phyloP scores from a whole-genome alignment of 139 green algal genomes.

The Micractinium sp. region DNA sequence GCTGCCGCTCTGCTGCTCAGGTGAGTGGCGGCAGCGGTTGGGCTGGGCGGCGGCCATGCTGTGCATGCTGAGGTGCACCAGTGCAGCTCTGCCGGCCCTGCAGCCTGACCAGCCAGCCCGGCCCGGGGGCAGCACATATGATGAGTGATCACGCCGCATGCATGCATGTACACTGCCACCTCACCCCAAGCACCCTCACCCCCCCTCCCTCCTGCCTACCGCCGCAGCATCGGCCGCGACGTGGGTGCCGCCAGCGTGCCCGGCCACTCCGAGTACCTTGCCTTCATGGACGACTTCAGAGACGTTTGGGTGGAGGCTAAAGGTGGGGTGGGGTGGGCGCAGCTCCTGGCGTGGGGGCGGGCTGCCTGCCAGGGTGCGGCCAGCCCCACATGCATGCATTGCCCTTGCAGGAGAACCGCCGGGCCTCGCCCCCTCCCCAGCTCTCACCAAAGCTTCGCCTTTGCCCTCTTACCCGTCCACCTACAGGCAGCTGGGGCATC shows the following conservation, averaged over 20 bases:
- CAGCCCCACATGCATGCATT: too few species aligned
- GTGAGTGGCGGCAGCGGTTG: too few species aligned
- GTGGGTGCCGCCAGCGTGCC: conserved; percentile 6
- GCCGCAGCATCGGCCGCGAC: background rate
- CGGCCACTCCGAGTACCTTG: conserved; percentile 26
- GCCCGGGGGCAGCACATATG: background rate
- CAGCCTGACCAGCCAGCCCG: background rate
- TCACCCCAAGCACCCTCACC: background rate
- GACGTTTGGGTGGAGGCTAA: conserved; percentile 22
- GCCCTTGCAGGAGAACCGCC: too few species aligned
- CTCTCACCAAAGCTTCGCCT: too few species aligned
- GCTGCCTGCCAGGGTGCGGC: too few species aligned
- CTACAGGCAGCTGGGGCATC: conserved; percentile 22
- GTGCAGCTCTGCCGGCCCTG: background rate
- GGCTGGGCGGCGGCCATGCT: too few species aligned
- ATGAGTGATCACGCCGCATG: background rate
- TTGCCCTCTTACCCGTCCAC: too few species aligned
- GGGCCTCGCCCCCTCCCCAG: too few species aligned
- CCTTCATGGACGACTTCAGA: conserved; percentile 32
- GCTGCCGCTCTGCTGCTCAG: conserved; percentile 30
- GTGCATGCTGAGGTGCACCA: background rate
- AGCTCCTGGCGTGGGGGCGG: too few species aligned
- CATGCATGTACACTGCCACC: too few species aligned
- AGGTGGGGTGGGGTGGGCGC: too few species aligned
- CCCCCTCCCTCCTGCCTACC: background rate